Percentiles rank a stretch among this genome's conserved stretches.
Evolutionary conservation across 306 rosid genomes (phyloP).

Genomic region (Fragaria vesca): DNA sequence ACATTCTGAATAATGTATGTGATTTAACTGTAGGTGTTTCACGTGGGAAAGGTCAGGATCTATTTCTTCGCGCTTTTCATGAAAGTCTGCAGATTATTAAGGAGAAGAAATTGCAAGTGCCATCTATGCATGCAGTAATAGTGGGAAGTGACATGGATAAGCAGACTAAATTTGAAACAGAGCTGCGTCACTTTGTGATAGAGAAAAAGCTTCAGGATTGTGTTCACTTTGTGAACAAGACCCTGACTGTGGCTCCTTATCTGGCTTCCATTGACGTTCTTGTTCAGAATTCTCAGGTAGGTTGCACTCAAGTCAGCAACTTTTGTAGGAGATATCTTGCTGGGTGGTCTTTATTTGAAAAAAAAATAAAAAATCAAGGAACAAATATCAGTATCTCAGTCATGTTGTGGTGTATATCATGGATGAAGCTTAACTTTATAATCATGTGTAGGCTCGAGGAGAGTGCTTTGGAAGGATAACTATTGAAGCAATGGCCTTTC

Average conservation of each 20-base stretch:
- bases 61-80: conserved; percentile 80
- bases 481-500: conserved; percentile 87
- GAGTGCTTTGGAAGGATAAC: conserved; percentile 89
- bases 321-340: conserved; percentile 20
- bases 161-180: conserved; percentile 75
- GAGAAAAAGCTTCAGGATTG: conserved; percentile 74
- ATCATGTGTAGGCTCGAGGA: conserved; percentile 57
- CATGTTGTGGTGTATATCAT: neutral
- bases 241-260: conserved; percentile 90
- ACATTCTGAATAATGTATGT: conserved; percentile 22
- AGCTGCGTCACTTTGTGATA: conserved; percentile 62
- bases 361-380: neutral
- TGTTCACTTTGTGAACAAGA: conserved; percentile 91
- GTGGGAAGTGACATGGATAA: conserved; percentile 91
- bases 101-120: conserved; percentile 76
- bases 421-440: neutral
- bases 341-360: neutral
- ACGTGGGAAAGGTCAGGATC: conserved; percentile 94
- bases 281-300: conserved; percentile 98
- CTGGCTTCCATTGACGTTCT: conserved; percentile 88
- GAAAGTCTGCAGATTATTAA: conserved; percentile 62
- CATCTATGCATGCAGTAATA: conserved; percentile 78
- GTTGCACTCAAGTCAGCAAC: conserved; percentile 15
- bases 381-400: neutral
- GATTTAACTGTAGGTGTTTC: conserved; percentile 72